Evolutionary conservation across 176 grass and related monocot genomes (phyloP), one percentile per base, ranked within the genome.

Genomic region (Pontederia crassipes): DNA sequence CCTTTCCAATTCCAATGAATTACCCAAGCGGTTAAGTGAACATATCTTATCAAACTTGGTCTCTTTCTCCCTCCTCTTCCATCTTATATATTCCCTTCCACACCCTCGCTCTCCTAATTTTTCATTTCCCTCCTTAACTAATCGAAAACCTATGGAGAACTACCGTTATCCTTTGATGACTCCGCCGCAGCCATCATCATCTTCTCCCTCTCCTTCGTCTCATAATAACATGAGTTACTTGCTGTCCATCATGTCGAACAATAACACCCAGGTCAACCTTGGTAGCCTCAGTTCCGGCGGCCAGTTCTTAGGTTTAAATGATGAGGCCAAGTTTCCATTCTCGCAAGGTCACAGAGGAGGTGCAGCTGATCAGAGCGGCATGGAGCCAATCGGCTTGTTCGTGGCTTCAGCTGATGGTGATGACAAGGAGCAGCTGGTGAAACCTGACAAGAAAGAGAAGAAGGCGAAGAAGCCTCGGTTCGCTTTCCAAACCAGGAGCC

Each of bases 401-500:
- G 6, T 7, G 2, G 32, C 32, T 40, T 40, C 32, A 40, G 32
- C 32, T 40, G 32, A 40, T 40, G 32, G 32, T 40, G 32, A 40
- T 40, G 32, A 27, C 0, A 10, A 12, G 0, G 56, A 27, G 20
- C 20, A 24, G 20, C 20, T 24, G 17, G 28, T 28, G 10, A 58
- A 58, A 12, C 0, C 24, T 11, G 11, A 28, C 18, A 51, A 65
- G 62, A 50, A 65, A 24, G 16, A 65, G 62, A 50, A 28, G 46
- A 24, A 49, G 62, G 17, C 1, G 62, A 49, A 28, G 62, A 49
- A 28, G 62, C 62, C 12, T 5, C 62, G 62, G 10, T 28, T 18
- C 46, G 62, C 62, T 17, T 65, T 65, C 62, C 62, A 65, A 4
- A 65, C 62, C 1, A 20, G 47, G 47, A 65, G 62, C 27, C 62